phyloP scores from a whole-genome alignment of 116 monocot genomes.

The Zostera marina region DNA sequence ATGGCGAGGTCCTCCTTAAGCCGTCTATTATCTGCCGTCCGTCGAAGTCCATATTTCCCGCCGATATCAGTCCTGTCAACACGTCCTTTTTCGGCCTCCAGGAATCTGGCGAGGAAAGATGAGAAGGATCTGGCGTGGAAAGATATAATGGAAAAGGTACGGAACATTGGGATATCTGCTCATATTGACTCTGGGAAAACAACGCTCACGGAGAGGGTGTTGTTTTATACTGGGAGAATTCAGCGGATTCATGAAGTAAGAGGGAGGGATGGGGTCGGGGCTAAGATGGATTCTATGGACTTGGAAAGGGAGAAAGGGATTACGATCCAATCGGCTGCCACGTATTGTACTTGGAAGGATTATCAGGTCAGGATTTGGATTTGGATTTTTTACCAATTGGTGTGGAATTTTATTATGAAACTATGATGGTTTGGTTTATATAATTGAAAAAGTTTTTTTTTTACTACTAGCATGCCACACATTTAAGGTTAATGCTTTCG shows the following conservation, averaged over 20 bases:
- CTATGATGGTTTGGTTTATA: too few species aligned
- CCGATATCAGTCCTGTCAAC: slow-evolving; percentile 17
- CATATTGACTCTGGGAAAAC: slow-evolving; percentile 99
- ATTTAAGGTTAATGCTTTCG: too few species aligned
- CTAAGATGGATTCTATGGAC: slow-evolving; percentile 98
- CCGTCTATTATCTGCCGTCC: slow-evolving; percentile 15
- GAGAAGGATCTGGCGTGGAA: slow-evolving; percentile 77
- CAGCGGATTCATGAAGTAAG: slow-evolving; percentile 91
- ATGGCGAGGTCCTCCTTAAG: slow-evolving; percentile 11
- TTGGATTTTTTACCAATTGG: not conserved
- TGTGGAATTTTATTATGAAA: too few species aligned
- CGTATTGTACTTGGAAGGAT: slow-evolving; percentile 93
- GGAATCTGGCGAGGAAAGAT: slow-evolving; percentile 34
- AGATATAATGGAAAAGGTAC: slow-evolving; percentile 66
- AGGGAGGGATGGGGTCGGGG: slow-evolving; percentile 75
- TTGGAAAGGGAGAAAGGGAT: slow-evolving; percentile 97
- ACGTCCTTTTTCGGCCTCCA: not conserved
- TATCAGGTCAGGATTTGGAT: slow-evolving; percentile 38
- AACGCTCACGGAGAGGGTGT: slow-evolving; percentile 72
- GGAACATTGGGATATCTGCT: slow-evolving; percentile 98
- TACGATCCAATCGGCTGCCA: slow-evolving; percentile 95
- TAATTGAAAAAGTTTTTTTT: too few species aligned
- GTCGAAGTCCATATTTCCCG: slow-evolving; percentile 3
- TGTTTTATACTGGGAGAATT: slow-evolving; percentile 80
- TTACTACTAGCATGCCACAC: too few species aligned